These are phyloP conservation scores for Penicillium sumatraense DNA, from an alignment of 2,329 filamentous ascomycete species.

Conservation along the genomic window DNA sequence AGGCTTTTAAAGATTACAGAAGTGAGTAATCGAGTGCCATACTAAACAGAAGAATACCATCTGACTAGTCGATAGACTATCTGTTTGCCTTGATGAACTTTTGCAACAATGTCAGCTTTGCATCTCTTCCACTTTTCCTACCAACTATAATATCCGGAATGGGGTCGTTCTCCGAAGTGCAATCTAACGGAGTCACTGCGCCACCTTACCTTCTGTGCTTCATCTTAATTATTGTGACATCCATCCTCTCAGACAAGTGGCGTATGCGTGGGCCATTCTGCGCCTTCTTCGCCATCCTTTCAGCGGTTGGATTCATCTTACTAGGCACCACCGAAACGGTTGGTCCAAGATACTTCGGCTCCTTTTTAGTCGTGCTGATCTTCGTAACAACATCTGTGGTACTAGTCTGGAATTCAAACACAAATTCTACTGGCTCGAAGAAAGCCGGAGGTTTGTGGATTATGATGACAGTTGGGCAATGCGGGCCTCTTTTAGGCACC, in stretches of 20 bases:
- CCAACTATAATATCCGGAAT: no score
- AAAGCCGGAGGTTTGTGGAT: slow-evolving; percentile 43
- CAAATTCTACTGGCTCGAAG: slow-evolving; percentile 43
- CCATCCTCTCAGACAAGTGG: slow-evolving; percentile 42
- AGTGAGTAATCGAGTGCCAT: no score
- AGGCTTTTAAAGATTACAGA: no score
- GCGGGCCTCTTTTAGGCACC: no score
- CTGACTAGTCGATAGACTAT: no score
- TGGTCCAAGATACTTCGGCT: slow-evolving; percentile 41
- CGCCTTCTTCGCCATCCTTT: slow-evolving; percentile 39
- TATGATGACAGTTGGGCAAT: slow-evolving; percentile 21
- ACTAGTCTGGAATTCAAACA: slow-evolving; percentile 44
- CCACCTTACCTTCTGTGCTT: not conserved
- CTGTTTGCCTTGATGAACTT: no score
- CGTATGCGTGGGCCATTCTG: slow-evolving; percentile 47
- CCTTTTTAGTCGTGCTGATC: slow-evolving; percentile 46
- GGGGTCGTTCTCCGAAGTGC: no score
- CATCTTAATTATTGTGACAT: slow-evolving; percentile 28
- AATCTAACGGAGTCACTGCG: not conserved
- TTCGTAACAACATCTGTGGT: slow-evolving; percentile 42
- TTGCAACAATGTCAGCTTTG: no score
- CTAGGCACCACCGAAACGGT: slow-evolving; percentile 41
- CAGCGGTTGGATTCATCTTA: slow-evolving; percentile 47
- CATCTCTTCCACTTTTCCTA: no score
- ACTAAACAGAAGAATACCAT: no score